These are phyloP conservation scores for Chlamydomonas reinhardtii DNA, from an alignment of 163 green algal species.

Conservation along the genomic window DNA sequence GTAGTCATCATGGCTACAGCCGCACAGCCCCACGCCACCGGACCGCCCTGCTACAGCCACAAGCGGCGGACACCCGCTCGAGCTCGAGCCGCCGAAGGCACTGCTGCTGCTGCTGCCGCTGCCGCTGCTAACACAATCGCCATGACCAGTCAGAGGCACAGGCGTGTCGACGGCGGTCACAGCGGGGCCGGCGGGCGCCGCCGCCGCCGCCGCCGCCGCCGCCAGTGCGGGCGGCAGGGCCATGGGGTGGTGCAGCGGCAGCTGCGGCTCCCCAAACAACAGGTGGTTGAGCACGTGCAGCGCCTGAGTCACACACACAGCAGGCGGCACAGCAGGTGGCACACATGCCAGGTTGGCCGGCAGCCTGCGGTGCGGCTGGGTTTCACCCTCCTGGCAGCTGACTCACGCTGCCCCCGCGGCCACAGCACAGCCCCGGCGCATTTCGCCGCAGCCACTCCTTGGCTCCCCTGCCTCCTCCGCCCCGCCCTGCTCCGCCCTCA, in stretches of 20 bases:
- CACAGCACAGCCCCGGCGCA: too few species aligned
- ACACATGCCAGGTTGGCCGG: too few species aligned
- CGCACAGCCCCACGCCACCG: slow-evolving; percentile 15
- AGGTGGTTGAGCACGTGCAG: slow-evolving; percentile 39
- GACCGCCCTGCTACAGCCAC: neutral
- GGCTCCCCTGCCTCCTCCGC: too few species aligned
- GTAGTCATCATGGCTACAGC: slow-evolving; percentile 13
- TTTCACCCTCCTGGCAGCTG: too few species aligned
- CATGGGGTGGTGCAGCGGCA: too few species aligned
- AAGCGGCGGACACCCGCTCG: neutral
- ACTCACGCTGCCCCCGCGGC: too few species aligned
- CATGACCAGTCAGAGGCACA: neutral
- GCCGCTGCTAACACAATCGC: neutral
- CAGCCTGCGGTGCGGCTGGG: too few species aligned
- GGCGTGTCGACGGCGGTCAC: neutral
- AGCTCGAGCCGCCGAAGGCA: too few species aligned
- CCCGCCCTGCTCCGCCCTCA: neutral
- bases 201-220: too few species aligned
- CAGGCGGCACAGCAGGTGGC: too few species aligned
- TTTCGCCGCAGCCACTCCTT: neutral
- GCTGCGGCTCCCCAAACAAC: neutral
- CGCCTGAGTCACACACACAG: neutral
- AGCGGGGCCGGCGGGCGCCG: neutral
- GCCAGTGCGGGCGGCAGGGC: too few species aligned
- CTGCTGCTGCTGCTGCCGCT: neutral